Base-by-base conservation (phyloP, 2,329 filamentous ascomycete genomes). In the Decorospora gaudefroyi region DNA sequence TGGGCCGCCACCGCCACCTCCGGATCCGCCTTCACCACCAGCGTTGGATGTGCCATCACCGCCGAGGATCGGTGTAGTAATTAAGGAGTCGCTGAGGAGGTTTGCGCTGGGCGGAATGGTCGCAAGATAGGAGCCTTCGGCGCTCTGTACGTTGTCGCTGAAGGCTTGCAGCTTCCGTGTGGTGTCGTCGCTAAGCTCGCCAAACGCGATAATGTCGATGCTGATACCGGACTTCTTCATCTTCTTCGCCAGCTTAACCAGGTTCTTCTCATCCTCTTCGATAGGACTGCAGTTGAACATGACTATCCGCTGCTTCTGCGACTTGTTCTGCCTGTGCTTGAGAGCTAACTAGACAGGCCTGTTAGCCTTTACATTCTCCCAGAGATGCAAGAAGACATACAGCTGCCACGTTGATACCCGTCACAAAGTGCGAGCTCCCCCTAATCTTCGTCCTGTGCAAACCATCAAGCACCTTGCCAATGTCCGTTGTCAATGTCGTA, bases 201-300 rank as follows among this genome's bases (percentile, higher is more conserved):
- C 93, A 64, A 99, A 99, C 32, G 92, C 84, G 50, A 99, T 82
- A 65, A 99, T 92, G 72, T 99, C 93, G 67, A 99, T 88, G 50
- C 86, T 88, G 49, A 96, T 88, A 66, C 88, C 92, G 72, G 86
- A 87, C 81, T 99, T 99, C 84, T 97, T 99, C 90, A 97, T 97
- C 77, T 93, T 95, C 78, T 93, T 95, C 30, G 93, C 91, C 19
- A 99, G 81, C 67, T 89, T 88, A 51, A 91, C 82, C 36, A 99
- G 83, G 40, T 87, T 84, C 76, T 93, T 93, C 72, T 96, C 88
- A 54, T 89, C 86, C 67, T 99, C 93, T 51, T 85, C 81, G 65
- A 97, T 86, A 18, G 91, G 88, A 28, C 90, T 96, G 80, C 93
- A 99, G 53, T 91, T 87, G 72, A 99, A 96, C 49, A 95, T 90